phyloP scores from a whole-genome alignment of 2,329 filamentous ascomycete genomes.

The Cladorrhinum sp. region DNA sequence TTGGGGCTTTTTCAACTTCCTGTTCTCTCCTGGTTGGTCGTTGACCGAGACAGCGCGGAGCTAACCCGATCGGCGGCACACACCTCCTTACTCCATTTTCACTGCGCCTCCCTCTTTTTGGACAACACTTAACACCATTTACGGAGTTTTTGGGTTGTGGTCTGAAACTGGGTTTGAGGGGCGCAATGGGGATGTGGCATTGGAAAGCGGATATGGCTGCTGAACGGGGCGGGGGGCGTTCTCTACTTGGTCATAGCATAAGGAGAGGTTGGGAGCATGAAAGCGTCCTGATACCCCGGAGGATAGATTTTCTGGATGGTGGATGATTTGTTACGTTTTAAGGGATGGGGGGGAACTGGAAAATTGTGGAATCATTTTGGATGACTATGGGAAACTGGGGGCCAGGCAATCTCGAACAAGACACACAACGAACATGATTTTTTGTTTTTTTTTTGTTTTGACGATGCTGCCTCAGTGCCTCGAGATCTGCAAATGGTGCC shows the following conservation, averaged over 20 bases:
- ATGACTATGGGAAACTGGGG: not conserved
- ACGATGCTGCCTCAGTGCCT: no score
- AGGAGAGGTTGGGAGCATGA: not conserved
- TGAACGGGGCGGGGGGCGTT: not conserved
- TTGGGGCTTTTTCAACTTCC: no score
- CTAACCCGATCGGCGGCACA: not conserved
- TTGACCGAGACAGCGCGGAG: not conserved
- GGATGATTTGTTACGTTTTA: not conserved
- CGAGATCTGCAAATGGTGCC: not conserved
- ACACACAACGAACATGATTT: not conserved
- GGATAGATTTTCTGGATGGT: not conserved
- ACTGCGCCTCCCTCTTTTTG: not conserved
- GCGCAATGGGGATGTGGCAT: not conserved
- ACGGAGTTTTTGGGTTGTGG: not conserved
- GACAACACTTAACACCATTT: not conserved
- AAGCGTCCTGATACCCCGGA: not conserved
- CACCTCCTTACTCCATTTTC: not conserved
- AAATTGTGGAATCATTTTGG: not conserved
- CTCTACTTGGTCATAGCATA: not conserved
- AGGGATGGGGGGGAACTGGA: not conserved
- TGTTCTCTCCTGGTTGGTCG: not conserved
- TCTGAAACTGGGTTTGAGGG: not conserved
- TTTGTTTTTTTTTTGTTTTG: no score
- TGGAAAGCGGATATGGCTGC: not conserved
- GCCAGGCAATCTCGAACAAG: not conserved